Percentiles rank a stretch among this genome's conserved stretches.
phyloP scores from a whole-genome alignment of 768 basidiomycete genomes.

The Suillus brevipes region DNA sequence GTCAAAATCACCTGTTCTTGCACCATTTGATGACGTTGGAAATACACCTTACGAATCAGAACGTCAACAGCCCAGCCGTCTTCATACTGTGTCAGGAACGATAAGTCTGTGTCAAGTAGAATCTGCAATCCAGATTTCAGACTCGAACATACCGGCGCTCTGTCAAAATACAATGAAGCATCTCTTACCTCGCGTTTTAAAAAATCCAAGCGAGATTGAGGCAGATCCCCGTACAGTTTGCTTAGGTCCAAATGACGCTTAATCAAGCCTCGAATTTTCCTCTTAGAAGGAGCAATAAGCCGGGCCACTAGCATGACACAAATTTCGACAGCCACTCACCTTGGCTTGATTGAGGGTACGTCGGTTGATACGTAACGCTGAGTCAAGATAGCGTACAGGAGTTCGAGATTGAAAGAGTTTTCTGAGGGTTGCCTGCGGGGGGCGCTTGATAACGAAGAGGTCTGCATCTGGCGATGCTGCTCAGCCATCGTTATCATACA shows the following conservation, averaged over 20 bases:
- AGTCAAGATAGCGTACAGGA: background rate
- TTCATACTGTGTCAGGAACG: background rate
- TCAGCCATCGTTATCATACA: background rate
- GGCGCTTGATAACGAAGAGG: background rate
- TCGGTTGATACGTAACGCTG: background rate
- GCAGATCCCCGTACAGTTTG: background rate
- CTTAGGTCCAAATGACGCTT: background rate
- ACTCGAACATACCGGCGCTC: background rate
- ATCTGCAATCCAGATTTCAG: background rate
- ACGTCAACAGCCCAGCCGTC: background rate
- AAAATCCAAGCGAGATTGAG: slow-evolving; percentile 3
- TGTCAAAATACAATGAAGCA: background rate
- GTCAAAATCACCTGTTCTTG: background rate
- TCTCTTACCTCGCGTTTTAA: background rate
- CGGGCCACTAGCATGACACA: background rate
- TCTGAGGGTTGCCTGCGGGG: background rate
- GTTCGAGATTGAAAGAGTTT: background rate
- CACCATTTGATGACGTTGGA: background rate
- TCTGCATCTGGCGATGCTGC: background rate
- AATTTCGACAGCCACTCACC: background rate
- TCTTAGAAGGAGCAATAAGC: background rate
- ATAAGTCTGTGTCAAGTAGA: background rate
- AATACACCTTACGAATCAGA: background rate
- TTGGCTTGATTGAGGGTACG: background rate
- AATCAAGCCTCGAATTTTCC: background rate